Evolutionary conservation across 768 basidiomycete species (phyloP).

Genomic region (Mycena rosella): DNA sequence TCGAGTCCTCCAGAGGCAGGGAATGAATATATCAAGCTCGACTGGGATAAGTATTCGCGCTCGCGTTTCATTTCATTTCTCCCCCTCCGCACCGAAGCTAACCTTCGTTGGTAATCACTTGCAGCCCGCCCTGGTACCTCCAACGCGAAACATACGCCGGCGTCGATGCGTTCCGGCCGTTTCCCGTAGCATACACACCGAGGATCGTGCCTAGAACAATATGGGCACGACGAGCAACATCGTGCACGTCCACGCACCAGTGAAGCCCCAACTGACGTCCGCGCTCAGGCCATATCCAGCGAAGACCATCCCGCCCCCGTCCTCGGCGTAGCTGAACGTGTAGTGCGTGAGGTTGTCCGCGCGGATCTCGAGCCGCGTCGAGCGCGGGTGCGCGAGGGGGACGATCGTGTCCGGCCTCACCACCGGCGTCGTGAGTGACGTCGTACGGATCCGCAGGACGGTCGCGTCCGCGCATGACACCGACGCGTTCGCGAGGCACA

Average conservation of each 20-base stretch:
- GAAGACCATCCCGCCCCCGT: background rate
- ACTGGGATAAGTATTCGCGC: no score
- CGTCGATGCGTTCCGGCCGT: conserved; percentile 30
- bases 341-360: conserved; percentile 35
- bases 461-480: conserved; percentile 23
- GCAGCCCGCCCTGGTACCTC: conserved; percentile 24
- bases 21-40: no score
- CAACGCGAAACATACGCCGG: conserved; percentile 33
- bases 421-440: conserved; percentile 22
- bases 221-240: no score
- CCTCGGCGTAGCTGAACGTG: conserved; percentile 25
- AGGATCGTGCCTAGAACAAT: conserved; percentile 18
- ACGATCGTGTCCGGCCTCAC: conserved; percentile 22
- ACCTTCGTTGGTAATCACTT: conserved; percentile 10
- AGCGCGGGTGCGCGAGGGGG: conserved; percentile 11
- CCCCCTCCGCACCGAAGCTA: no score
- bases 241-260: conserved; percentile 12
- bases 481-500: conserved; percentile 17
- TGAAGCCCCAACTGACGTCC: conserved; percentile 37
- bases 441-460: conserved; percentile 27
- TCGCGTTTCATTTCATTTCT: no score
- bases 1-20: no score
- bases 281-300: conserved; percentile 32
- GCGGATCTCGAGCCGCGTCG: conserved; percentile 32
- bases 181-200: conserved; percentile 33